phyloP scores from a whole-genome alignment of 257 asterid genomes.

The Solanum chiquidenum region DNA sequence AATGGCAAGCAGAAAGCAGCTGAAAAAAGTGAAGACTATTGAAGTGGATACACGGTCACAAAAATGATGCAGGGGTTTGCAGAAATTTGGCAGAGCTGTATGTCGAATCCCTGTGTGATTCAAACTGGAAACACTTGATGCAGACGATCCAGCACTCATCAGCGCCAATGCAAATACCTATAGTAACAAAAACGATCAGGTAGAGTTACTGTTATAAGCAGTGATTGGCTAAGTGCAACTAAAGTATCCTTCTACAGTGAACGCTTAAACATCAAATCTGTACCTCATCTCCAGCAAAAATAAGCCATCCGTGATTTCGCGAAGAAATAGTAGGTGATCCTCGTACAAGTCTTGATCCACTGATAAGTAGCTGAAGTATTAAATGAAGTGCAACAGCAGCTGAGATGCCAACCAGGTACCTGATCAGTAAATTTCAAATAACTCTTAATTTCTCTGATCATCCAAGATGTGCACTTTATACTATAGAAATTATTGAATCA shows the following conservation, averaged over 20 bases:
- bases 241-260: not conserved
- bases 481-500: not conserved
- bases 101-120: constrained; percentile 75
- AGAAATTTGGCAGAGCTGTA: constrained; percentile 71
- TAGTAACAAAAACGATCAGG: not conserved
- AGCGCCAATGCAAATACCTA: constrained; percentile 62
- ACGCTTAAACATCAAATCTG: not conserved
- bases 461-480: not conserved
- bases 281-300: constrained; percentile 88
- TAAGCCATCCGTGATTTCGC: constrained; percentile 58
- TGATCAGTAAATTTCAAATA: constrained; percentile 6
- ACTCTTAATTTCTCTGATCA: not conserved
- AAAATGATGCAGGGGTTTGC: constrained; percentile 59
- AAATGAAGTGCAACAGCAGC: constrained; percentile 69
- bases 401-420: constrained; percentile 77
- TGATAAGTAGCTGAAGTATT: constrained; percentile 51
- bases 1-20: constrained; percentile 49
- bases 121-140: constrained; percentile 71
- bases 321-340: constrained; percentile 44
- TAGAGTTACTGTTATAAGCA: not conserved
- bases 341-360: constrained; percentile 27
- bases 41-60: constrained; percentile 70
- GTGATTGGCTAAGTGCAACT: not conserved
- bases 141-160: constrained; percentile 94
- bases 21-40: constrained; percentile 54